phyloP scores from a whole-genome alignment of 1,139 yeast species.

The Candida sp. region DNA sequence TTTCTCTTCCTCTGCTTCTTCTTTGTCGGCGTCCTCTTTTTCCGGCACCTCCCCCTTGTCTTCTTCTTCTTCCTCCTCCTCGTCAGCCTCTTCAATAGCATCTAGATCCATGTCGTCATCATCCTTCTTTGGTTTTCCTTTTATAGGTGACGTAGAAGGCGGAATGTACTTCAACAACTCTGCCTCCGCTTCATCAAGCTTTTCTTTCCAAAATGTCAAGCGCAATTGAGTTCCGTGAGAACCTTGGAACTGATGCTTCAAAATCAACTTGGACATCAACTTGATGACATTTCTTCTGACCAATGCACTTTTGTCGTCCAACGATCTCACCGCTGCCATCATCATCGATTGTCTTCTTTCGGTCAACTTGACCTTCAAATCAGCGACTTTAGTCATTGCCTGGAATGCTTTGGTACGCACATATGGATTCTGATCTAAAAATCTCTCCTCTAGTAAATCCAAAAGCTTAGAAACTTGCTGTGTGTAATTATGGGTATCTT shows the following conservation, averaged over 20 bases:
- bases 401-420: constrained; percentile 89
- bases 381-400: constrained; percentile 69
- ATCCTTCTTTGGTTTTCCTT: constrained; percentile 5
- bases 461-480: constrained; percentile 66
- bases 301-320: constrained; percentile 82
- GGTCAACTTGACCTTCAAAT: constrained; percentile 65
- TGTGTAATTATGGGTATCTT: constrained; percentile 38
- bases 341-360: constrained; percentile 63
- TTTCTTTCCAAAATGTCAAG: constrained; percentile 60
- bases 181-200: constrained; percentile 54
- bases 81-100: constrained; percentile 13
- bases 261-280: constrained; percentile 67
- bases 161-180: constrained; percentile 43
- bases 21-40: constrained; percentile 19
- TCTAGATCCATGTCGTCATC: constrained; percentile 6
- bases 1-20: constrained; percentile 26
- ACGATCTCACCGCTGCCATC: constrained; percentile 71
- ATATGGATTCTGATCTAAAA: constrained; percentile 84
- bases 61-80: constrained; percentile 17
- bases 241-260: constrained; percentile 83
- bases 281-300: constrained; percentile 87
- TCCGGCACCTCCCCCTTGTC: constrained; percentile 9
- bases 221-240: constrained; percentile 79
- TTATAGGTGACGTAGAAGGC: constrained; percentile 13
- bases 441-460: constrained; percentile 76